These are phyloP conservation scores for Acacia acuminata DNA, from an alignment of 306 rosid genomes.

Conservation along the genomic window DNA sequence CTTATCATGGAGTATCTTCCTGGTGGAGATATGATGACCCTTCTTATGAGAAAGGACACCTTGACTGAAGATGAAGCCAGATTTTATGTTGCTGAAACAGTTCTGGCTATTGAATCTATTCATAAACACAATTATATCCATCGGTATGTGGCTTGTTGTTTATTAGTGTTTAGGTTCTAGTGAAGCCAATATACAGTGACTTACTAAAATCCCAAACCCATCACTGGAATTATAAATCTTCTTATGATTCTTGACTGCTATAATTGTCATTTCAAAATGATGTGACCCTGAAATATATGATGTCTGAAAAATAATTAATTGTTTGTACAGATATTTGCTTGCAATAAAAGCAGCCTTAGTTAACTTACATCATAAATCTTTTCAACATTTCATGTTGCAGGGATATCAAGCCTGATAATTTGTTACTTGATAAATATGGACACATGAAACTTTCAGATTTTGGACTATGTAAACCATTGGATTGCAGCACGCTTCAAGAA, in stretches of 20 bases:
- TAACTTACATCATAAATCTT: conserved; percentile 10
- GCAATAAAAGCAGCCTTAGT: conserved; percentile 16
- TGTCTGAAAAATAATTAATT: not conserved
- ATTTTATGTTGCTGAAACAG: conserved; percentile 90
- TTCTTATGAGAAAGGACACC: conserved; percentile 96
- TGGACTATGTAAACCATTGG: conserved; percentile 97
- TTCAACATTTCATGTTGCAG: conserved; percentile 51
- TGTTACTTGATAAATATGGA: conserved; percentile 92
- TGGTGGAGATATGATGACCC: conserved; percentile 99
- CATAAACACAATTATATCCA: conserved; percentile 95
- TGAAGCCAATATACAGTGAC: conserved; percentile 11
- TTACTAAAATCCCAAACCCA: conserved; percentile 21
- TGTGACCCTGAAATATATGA: conserved; percentile 25
- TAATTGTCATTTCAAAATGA: conserved; percentile 27
- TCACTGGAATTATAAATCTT: conserved; percentile 17
- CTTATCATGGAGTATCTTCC: conserved; percentile 99
- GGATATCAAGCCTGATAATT: conserved; percentile 97
- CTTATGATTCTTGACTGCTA: conserved; percentile 20
- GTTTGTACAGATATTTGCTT: conserved; percentile 19
- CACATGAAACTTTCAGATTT: conserved; percentile 95
- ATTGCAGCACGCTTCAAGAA: conserved; percentile 83
- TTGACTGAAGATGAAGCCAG: conserved; percentile 93
- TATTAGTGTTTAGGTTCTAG: conserved; percentile 26
- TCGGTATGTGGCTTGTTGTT: conserved; percentile 50
- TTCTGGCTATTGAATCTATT: conserved; percentile 93